These are phyloP conservation scores for Geosmithia flava DNA, from an alignment of 2,329 filamentous ascomycete species.

Conservation along the genomic window DNA sequence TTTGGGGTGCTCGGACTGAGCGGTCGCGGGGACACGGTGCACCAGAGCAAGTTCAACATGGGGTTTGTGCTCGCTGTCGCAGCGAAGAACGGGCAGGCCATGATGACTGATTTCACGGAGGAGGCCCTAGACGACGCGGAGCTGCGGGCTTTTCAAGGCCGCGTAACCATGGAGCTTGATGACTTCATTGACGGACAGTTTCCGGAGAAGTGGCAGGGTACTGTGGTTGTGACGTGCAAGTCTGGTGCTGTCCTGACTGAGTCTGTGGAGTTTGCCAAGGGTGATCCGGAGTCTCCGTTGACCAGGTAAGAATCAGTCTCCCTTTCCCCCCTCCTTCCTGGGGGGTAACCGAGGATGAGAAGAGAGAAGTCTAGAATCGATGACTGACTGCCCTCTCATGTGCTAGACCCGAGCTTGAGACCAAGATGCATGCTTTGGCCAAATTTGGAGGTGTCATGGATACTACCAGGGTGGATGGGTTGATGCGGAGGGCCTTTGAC, in stretches of 20 bases:
- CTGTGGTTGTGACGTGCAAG: not conserved
- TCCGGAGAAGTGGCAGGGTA: constrained; percentile 1
- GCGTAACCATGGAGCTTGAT: constrained; percentile 1
- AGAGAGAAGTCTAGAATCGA: not conserved
- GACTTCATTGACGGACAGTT: not conserved
- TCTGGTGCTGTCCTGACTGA: not conserved
- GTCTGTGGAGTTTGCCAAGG: constrained; percentile 1
- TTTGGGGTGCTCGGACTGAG: constrained; percentile 1
- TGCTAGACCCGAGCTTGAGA: not conserved
- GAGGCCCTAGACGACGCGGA: not conserved
- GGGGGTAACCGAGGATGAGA: not conserved
- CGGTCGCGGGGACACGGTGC: not conserved
- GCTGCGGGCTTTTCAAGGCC: not conserved
- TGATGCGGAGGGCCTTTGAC: not conserved
- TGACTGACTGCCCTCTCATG: not conserved
- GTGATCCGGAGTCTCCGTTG: constrained; percentile 1
- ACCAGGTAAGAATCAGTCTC: not conserved
- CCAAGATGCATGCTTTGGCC: not conserved
- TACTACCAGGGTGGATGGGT: not conserved
- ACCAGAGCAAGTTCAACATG: constrained; percentile 2
- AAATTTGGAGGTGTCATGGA: not conserved
- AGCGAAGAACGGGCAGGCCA: constrained; percentile 1
- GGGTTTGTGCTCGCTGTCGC: constrained; percentile 1
- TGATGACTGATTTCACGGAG: constrained; percentile 1
- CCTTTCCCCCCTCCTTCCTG: not conserved